Evolutionary conservation across 768 basidiomycete species (phyloP).

Genomic region (Daedaleopsis nitida): DNA sequence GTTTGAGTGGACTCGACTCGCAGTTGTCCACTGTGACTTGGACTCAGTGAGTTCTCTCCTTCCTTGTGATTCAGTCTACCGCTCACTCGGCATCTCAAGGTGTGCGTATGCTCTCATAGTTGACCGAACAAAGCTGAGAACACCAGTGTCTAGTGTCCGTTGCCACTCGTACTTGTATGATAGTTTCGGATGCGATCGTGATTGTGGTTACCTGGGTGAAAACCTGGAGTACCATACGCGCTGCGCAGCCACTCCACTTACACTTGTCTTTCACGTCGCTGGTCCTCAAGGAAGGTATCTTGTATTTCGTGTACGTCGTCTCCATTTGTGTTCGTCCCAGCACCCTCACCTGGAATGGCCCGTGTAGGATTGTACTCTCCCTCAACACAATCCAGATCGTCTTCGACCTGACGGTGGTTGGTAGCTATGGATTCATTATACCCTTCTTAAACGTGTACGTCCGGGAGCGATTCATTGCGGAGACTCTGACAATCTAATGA

Average conservation of each 20-base stretch:
- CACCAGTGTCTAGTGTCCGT: constrained; percentile 1
- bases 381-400: constrained; percentile 19
- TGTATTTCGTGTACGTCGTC: constrained; percentile 14
- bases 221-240: constrained; percentile 8
- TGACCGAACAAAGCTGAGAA: not conserved
- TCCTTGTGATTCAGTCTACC: not conserved
- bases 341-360: not conserved
- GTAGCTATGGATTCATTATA: constrained; percentile 1
- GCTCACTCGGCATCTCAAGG: not conserved
- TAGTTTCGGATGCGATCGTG: constrained; percentile 14
- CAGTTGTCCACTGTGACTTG: not conserved
- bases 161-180: constrained; percentile 8
- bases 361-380: constrained; percentile 7
- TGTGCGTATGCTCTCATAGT: not conserved
- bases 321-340: not conserved
- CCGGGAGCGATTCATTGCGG: no score
- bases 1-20: not conserved
- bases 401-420: constrained; percentile 4
- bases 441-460: constrained; percentile 14
- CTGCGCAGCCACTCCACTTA: not conserved
- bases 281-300: constrained; percentile 14
- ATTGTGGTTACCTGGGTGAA: constrained; percentile 21
- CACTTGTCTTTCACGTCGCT: constrained; percentile 9
- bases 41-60: not conserved
- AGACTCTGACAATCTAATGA: not conserved